Percentiles rank a stretch among this genome's conserved stretches.
Evolutionary conservation across 805 yeast genomes (phyloP).

Genomic region (Wickerhamiella allomyrinae): DNA sequence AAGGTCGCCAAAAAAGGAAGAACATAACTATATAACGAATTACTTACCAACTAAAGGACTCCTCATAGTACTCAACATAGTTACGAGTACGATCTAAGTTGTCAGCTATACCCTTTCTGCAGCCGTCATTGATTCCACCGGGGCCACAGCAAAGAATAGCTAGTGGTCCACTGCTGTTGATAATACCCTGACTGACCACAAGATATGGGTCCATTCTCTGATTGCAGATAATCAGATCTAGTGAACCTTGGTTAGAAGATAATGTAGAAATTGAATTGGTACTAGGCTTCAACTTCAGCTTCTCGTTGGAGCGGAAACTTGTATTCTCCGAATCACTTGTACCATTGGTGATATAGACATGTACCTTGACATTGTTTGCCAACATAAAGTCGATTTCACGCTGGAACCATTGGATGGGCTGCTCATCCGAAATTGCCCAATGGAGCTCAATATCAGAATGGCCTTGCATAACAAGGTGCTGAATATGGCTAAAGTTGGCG

Average conservation of each 20-base stretch:
- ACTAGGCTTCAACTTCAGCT: background rate
- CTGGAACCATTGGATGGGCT: slow-evolving; percentile 36
- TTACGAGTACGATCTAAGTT: slow-evolving; percentile 29
- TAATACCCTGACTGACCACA: slow-evolving; percentile 27
- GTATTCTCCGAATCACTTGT: background rate
- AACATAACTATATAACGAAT: too few relatives aligned
- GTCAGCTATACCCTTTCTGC: slow-evolving; percentile 36
- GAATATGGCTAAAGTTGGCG: slow-evolving; percentile 34
- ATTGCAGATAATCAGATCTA: background rate
- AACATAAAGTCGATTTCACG: slow-evolving; percentile 28
- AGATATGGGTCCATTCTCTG: slow-evolving; percentile 31
- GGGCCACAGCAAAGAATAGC: slow-evolving; percentile 53
- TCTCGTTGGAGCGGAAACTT: background rate
- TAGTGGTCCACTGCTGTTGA: slow-evolving; percentile 29
- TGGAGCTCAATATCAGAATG: slow-evolving; percentile 27
- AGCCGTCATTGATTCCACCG: slow-evolving; percentile 40
- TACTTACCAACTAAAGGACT: slow-evolving; percentile 58
- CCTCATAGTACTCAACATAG: slow-evolving; percentile 54
- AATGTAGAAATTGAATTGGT: background rate
- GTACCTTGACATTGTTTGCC: slow-evolving; percentile 4
- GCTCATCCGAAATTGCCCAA: slow-evolving; percentile 49
- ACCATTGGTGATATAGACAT: slow-evolving; percentile 2
- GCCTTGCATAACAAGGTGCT: slow-evolving; percentile 22
- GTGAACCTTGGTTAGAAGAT: background rate
- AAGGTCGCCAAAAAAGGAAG: too few relatives aligned